Conservation (phyloP, 1,139 yeast species). For the Magnusiomyces ingens region DNA sequence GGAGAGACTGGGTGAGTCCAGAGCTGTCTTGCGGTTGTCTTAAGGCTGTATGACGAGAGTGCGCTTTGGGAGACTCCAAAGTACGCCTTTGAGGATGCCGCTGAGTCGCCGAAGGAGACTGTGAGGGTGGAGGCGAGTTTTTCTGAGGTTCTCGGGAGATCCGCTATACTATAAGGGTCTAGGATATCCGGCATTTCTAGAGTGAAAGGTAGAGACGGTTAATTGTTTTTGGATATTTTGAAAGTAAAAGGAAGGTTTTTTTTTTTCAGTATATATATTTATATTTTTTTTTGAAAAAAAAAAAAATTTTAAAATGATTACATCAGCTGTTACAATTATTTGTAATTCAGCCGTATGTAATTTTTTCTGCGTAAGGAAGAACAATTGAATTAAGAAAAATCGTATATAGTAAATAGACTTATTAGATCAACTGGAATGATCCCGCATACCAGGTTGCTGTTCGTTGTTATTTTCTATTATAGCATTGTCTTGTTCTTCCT, state of each 20-base stretch:
- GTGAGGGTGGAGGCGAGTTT: slow-evolving; percentile 15
- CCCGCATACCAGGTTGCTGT: too few relatives aligned
- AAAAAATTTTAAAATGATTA: slow-evolving; percentile 6
- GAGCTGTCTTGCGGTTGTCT: slow-evolving; percentile 72
- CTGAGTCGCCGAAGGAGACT: slow-evolving; percentile 15
- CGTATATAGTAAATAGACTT: too few relatives aligned
- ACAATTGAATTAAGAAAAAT: too few relatives aligned
- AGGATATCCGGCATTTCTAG: slow-evolving; percentile 30
- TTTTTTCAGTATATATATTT: neutral
- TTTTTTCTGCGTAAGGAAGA: too few relatives aligned
- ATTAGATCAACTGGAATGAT: too few relatives aligned
- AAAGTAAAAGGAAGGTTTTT: too few relatives aligned
- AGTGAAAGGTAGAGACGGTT: too few relatives aligned
- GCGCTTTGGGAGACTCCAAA: slow-evolving; percentile 75
- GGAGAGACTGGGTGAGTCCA: slow-evolving; percentile 74
- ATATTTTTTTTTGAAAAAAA: neutral
- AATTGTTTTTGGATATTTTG: too few relatives aligned
- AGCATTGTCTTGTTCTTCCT: neutral
- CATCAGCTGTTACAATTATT: neutral
- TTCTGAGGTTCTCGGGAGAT: slow-evolving; percentile 25
- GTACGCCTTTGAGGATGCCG: slow-evolving; percentile 25
- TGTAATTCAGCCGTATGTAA: neutral
- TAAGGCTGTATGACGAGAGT: slow-evolving; percentile 60
- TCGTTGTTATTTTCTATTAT: neutral
- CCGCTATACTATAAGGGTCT: slow-evolving; percentile 30